Base-by-base conservation (phyloP, 345 rosid species). In the Toxicodendron radicans region DNA sequence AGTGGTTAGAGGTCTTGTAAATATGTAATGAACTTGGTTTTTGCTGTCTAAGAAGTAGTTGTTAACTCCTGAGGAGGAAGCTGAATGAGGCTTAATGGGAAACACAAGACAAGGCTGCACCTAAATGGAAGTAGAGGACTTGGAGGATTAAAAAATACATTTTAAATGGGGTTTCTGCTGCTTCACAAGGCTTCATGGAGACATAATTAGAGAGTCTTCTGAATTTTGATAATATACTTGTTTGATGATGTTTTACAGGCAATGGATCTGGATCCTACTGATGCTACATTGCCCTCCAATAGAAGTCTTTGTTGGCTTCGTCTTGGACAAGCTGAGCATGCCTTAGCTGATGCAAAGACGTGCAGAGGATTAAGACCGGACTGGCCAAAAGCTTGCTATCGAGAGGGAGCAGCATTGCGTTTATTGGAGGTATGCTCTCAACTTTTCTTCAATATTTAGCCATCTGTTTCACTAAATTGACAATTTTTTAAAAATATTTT, bases 331-430 rank as follows among this genome's bases (percentile, higher is more conserved):
- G 83, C 90, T 53, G 95, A 91, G 35, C 90, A 85, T n/a, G 97
- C 99, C 10, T 82, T 92, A 67, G 79, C 86, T 8, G 99, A 95
- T 86, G 97, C 92, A 41, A 87, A 78, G 86, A 83, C 81, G 27
- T 95, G 95, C 73, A 87, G 90, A 85, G 86, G 79, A 79, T 73
- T 91, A 60, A 87, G 82, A 79, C 92, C 95, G 0, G 90, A 91
- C 68, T 92, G 97, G 97, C 76, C 95, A 45, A 92, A 95, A 85
- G 97, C 85, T 58, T 95, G 97, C 81, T 95, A 85, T 77, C 85
- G 97, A 73, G 99, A 92, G 87, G 99, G 99, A 11, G 91, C 95
- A 73, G 97, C 99, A 78, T 86, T 95, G 71, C 89, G 87, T 7
- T 79, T 88, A 61, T 82, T 89, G 78, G 87, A 89, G 95, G 95